Evolutionary conservation across 345 rosid genomes (phyloP), one percentile per base, ranked within the genome.

Genomic region (Linum tenue): DNA sequence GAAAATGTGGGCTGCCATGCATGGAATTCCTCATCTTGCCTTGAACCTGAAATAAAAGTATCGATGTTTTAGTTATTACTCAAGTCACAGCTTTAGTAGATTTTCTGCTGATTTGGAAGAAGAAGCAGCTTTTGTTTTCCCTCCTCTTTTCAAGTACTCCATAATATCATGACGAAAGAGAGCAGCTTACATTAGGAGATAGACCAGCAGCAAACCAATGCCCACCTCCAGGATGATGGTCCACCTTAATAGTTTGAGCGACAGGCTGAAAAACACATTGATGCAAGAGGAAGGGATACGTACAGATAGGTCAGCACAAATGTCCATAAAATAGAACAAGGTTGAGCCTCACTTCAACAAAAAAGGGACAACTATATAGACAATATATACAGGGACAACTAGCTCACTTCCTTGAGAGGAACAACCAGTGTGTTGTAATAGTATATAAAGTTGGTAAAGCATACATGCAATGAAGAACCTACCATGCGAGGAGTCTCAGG

Each of bases 131-230:
- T 4, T 41, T 4, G 14, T 48, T 43, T 35, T 14, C 51, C 37
- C 42, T 37, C 4, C 5, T 39, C 39, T 14, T 37, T 51, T 55
- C 4, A 3, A 37, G 41, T 56, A 55, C 51, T 71, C 58, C 53
- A 60, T 75, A 72, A 66, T 37, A 64, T 64, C 44, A 64, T 42
- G 55, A 41, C 17, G 39, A 65, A 66, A 67, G 69, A 60, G 60
- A 42, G 63, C 50, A 67, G 63, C 88, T 85, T 79, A 94, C 99
- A 76, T 87, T 83, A 64, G 99, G 99, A 76, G 99, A 94, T 71
- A 94, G 95, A 68, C 99, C 99, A 76, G 99, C 97, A 69, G 99
- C 95, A 81, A 90, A 88, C 99, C 99, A 94, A 79, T 94, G 97
- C 76, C 99, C 99, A 64, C 96, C 96, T 64, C 96, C 97, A 59